phyloP scores from a whole-genome alignment of 73 alveolate species.

The Blepharisma japonicum region DNA sequence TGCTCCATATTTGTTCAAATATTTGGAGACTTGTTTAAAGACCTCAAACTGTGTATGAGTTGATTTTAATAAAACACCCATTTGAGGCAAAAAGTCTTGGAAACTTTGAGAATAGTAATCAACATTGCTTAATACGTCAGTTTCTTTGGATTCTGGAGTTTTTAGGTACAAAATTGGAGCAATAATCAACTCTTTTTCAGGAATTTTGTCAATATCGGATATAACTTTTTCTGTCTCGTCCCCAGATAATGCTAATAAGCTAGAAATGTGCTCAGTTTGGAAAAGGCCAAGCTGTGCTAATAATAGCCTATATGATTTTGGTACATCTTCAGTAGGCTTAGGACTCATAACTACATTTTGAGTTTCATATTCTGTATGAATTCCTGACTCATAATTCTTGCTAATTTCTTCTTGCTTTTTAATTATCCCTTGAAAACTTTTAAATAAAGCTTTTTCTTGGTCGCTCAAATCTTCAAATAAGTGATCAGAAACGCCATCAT shows the following conservation, averaged over 20 bases:
- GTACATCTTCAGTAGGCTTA: background rate
- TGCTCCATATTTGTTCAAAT: background rate
- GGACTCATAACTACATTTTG: background rate
- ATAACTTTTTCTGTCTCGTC: background rate
- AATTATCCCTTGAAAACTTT: background rate
- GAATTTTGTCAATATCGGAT: background rate
- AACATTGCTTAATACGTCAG: background rate
- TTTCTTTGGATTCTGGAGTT: background rate
- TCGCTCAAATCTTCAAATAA: background rate
- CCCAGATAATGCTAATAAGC: too few relatives aligned
- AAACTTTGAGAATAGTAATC: background rate
- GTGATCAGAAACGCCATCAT: background rate
- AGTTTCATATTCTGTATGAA: background rate
- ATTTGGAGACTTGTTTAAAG: background rate
- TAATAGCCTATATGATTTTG: background rate
- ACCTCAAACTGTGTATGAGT: background rate
- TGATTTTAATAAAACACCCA: background rate
- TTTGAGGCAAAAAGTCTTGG: background rate
- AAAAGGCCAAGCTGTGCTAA: slow-evolving; percentile 19
- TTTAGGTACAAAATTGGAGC: background rate
- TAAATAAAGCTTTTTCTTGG: background rate
- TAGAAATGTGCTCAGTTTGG: background rate
- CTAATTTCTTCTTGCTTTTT: background rate
- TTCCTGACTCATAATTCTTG: background rate
- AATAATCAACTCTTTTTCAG: background rate